Evolutionary conservation across 2,329 filamentous ascomycete genomes (phyloP), one percentile per base, ranked within the genome.

Genomic region (Botrytis tulipae): DNA sequence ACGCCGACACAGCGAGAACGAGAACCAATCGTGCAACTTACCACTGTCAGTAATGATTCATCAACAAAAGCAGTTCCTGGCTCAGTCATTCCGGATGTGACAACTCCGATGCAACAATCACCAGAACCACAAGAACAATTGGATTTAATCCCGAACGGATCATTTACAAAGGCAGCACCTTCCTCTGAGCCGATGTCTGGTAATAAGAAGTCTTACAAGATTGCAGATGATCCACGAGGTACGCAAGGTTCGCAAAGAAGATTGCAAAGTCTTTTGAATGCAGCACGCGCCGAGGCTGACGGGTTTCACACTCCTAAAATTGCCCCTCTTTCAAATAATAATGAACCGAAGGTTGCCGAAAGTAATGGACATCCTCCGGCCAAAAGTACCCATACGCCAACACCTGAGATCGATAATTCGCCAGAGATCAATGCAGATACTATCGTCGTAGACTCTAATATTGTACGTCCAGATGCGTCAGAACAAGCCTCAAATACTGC

Each of bases 251-350:
- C 66, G 22, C 66, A 69, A n/a, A 69, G 66, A 29, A 57, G 66
- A 44, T 57, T 69, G 54, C 66, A 69, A 69, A 69, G 35, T 16
- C 66, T 69, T 32, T 59, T 69, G 7, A 69, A 69, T 57, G 66
- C 66, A 69, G 66, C 66, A 42, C 66, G 66, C n/a, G 66, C n/a
- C 12, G 66, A 69, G 20, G 66, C 66, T 32, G 66, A 69, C 25
- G 18, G 35, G 4, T 59, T 69, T 22, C 66, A 57, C 20, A 57
- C 48, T 42, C 66, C 66, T 9, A 32, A 69, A 9, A 10, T 57
- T 44, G 48, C 51, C 12, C n/a, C 18, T 59, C 18, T 14, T 22
- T 6, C 46, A 57, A 59, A 5, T 32, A 10, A 57, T 16, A 32
- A 44, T 9, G 66, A n/a, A 57, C 5, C 32, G 3, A 44, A 32